Evolutionary conservation across 2,329 filamentous ascomycete species (phyloP).

Genomic region (Stachybotrys chartarum): DNA sequence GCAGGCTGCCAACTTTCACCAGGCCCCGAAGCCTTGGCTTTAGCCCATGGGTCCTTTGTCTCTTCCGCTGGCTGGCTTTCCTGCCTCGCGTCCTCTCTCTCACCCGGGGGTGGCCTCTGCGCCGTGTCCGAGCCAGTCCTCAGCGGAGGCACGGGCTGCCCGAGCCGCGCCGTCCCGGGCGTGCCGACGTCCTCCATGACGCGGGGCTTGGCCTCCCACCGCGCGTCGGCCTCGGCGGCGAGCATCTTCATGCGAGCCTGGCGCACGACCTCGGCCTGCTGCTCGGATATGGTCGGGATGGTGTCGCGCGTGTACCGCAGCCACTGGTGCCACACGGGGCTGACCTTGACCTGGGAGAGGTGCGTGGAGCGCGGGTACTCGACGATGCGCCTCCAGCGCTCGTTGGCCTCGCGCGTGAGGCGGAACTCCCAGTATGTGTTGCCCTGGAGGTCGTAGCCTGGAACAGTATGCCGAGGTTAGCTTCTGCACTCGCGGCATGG

Average conservation of each 20-base stretch:
- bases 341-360: constrained; percentile 47
- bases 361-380: constrained; percentile 48
- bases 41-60: constrained; percentile 51
- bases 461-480: background rate
- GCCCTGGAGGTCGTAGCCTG: constrained; percentile 57
- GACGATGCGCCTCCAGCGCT: constrained; percentile 56
- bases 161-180: constrained; percentile 4
- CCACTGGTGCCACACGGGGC: constrained; percentile 64
- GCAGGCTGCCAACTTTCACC: constrained; percentile 63
- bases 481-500: background rate
- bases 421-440: constrained; percentile 66
- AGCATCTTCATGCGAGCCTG: constrained; percentile 46
- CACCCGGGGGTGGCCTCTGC: background rate
- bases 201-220: constrained; percentile 54
- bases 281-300: constrained; percentile 51
- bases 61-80: background rate
- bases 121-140: background rate
- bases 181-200: constrained; percentile 28
- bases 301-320: constrained; percentile 50
- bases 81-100: background rate
- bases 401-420: constrained; percentile 33
- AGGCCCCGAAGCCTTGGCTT: constrained; percentile 36
- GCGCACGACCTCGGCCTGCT: constrained; percentile 44
- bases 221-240: constrained; percentile 54
- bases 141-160: constrained; percentile 1